Base-by-base conservation (phyloP, 345 rosid genomes). In the Laguncularia racemosa region DNA sequence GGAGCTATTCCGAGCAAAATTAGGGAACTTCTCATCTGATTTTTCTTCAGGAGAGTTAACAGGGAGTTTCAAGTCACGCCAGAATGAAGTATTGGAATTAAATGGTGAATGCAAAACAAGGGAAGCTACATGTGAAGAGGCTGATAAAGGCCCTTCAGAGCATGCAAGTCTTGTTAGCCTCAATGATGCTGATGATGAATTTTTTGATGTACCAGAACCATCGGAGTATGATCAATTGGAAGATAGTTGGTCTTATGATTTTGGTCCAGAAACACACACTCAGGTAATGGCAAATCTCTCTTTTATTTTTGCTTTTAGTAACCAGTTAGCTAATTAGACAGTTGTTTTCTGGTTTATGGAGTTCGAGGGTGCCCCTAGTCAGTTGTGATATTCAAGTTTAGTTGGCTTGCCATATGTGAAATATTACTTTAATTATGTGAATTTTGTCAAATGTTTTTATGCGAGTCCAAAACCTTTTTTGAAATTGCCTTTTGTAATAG, bases 191-290 rank as follows among this genome's bases (percentile, higher is more conserved):
- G 74, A 78, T 21, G 98, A 91, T 75, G 96, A 91, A 73, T 91
- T 91, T 64, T 91, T 85, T 70, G 98, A 91, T 61, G 92, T 91
- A 63, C 95, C 81, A 16, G 98, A 91, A 67, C 86, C 98, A 12
- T 75, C 81, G 19, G 84, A 86, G 51, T 54, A 64, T 67, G 90
- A 86, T 62, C 74, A 66, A 56, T 64, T 73, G 50, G 93, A 81
- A 52, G 80, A 71, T 55, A 72, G 69, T 38, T 86, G 95, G 95
- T 56, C 82, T 65, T 79, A 77, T 64, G 92, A 82, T 68, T 84
- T 76, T 75, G 82, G 69, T 60, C 54, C 76, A 57, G 85, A 82
- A 62, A 72, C 62, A 20, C 73, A 64, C 64, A 59, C 77, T 67
- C 92, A 85, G 95, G 96, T 88, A 69, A 14, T n/a, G 33, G 55